Base-by-base conservation (phyloP, 495 filamentous ascomycete species). In the Extremus antarcticus region DNA sequence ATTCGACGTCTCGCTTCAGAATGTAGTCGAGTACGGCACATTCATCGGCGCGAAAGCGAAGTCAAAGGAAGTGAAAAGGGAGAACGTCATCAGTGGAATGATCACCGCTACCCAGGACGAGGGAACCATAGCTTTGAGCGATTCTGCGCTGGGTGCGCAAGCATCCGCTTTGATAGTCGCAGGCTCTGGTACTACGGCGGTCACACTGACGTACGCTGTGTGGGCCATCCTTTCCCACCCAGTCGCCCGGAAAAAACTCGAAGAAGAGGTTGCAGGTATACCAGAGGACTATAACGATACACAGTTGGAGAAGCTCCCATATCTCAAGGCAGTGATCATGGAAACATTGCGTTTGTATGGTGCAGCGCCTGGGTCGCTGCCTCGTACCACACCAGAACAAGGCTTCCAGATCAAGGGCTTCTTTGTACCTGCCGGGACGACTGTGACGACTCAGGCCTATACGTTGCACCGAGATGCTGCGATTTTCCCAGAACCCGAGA, bases 141-240 rank as follows among this genome's bases (percentile, higher is more conserved):
- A 39, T 39, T 39, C 35, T 39, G 35, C 35, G 35, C n/a, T 39
- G 35, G 35, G 35, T 9, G 35, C 35, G 35, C 35, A 39, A n/a
- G 35, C 35, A 9, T 39, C 35, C 9, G 35, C 35, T 39, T 39
- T 39, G 35, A 74, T 79, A 35, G 16, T 78, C 2, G 78, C 75
- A 0, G 77, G 77, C 1, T 70, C 66, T 15, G 76, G 78, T 43
- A 77, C 77, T 0, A 78, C 76, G 1, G 70, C 72, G 0, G 67
- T 71, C 22, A 71, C 70, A 0, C 45, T 76, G 23, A 76, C 72
- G 0, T 76, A 72, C 50, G 63, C 74, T 11, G 47, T 65, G 1
- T 73, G 70, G 59, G 61, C 63, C 11, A 70, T 76, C 1, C 67
- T 61, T 19, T 47, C 47, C 11, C 35, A 66, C 7, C 66, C 66